Conservation (phyloP, 768 basidiomycete species). For the Tephrocybe sp. region DNA sequence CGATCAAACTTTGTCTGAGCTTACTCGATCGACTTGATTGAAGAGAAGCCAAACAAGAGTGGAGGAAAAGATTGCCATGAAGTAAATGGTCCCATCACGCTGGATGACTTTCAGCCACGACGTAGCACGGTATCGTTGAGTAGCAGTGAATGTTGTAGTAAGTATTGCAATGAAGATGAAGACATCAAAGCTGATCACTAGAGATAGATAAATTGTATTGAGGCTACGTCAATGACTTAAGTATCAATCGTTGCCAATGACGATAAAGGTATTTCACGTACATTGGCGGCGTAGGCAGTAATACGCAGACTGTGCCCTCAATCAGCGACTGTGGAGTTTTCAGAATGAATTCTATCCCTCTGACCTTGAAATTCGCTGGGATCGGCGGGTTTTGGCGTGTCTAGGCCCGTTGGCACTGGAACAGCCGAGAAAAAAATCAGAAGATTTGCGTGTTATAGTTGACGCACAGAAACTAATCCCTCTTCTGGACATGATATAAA, state of each 20-base stretch:
- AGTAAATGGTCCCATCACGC: slow-evolving; percentile 20
- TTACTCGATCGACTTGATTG: neutral
- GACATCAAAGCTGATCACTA: slow-evolving; percentile 19
- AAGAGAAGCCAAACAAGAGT: slow-evolving; percentile 20
- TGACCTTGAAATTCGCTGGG: slow-evolving; percentile 1
- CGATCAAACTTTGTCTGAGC: too few relatives aligned
- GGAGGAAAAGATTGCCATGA: slow-evolving; percentile 21
- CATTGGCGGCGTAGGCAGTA: neutral
- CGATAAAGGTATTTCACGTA: neutral
- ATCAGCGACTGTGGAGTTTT: neutral
- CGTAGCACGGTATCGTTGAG: slow-evolving; percentile 9
- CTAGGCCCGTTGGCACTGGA: neutral
- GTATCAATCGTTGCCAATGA: neutral
- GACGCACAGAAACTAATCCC: slow-evolving; percentile 2
- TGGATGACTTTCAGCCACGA: slow-evolving; percentile 18
- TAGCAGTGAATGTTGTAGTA: slow-evolving; percentile 10
- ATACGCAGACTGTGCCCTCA: neutral
- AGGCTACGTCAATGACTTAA: neutral
- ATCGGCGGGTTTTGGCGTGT: neutral
- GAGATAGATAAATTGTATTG: slow-evolving; percentile 13
- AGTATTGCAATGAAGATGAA: slow-evolving; percentile 17
- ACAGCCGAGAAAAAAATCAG: neutral
- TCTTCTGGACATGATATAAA: slow-evolving; percentile 14
- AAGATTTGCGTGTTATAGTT: neutral
- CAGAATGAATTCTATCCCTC: neutral